These are phyloP conservation scores for Coniochaeta sp. DNA, from an alignment of 2,329 filamentous ascomycete species.

Conservation along the genomic window DNA sequence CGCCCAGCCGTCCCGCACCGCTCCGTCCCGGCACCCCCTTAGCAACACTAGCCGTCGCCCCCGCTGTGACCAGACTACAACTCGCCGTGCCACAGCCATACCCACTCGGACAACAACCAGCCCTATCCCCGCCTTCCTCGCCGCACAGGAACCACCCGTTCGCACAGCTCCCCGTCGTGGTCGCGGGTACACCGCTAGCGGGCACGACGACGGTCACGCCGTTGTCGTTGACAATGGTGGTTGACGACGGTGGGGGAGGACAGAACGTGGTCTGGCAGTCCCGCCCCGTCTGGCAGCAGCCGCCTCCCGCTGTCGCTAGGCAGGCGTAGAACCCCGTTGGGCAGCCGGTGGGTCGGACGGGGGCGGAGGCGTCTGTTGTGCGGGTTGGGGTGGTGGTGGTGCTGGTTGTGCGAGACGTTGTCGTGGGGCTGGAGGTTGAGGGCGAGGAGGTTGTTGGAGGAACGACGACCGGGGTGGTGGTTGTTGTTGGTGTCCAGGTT, in stretches of 20 bases:
- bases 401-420: too few species aligned
- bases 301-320: conserved; percentile 72
- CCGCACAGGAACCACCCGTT: conserved; percentile 72
- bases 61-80: conserved; percentile 53
- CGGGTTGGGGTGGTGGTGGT: conserved; percentile 24
- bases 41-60: conserved; percentile 49
- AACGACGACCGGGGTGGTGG: too few species aligned
- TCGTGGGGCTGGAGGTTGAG: neutral
- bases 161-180: conserved; percentile 53
- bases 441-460: neutral
- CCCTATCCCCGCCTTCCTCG: conserved; percentile 48
- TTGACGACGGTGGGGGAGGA: conserved; percentile 51
- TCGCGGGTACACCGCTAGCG: conserved; percentile 34
- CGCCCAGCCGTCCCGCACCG: neutral
- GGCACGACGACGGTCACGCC: conserved; percentile 68
- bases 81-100: conserved; percentile 67
- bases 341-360: conserved; percentile 54
- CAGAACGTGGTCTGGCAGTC: conserved; percentile 80
- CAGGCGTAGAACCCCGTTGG: conserved; percentile 92
- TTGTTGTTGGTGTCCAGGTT: conserved; percentile 25
- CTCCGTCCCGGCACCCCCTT: conserved; percentile 37
- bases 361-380: conserved; percentile 27
- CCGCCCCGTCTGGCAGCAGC: conserved; percentile 80
- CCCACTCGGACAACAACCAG: conserved; percentile 79
- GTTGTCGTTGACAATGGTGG: conserved; percentile 50